Conservation (phyloP, 257 asterid species). For the Solanum infundibuliforme region DNA sequence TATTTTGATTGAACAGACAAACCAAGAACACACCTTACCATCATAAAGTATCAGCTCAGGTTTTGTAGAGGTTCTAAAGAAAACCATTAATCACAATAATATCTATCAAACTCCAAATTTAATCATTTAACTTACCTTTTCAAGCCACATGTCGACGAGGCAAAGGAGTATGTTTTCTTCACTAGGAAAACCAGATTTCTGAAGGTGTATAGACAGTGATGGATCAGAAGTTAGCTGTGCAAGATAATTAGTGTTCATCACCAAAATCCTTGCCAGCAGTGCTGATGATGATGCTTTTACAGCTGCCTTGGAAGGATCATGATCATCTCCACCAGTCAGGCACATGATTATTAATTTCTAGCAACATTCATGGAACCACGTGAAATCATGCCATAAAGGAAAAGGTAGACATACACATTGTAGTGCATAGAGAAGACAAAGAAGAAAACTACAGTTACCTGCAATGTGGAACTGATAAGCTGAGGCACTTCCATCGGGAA, state of each 20-base stretch:
- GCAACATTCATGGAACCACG: constrained; percentile 8
- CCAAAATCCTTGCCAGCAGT: constrained; percentile 82
- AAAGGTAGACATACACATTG: neutral
- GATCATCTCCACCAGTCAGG: constrained; percentile 87
- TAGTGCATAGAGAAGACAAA: neutral
- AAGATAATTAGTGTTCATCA: constrained; percentile 77
- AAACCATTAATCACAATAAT: neutral
- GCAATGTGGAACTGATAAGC: constrained; percentile 63
- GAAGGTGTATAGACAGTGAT: constrained; percentile 50
- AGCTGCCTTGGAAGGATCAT: constrained; percentile 71
- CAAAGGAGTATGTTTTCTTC: constrained; percentile 86
- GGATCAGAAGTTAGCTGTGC: constrained; percentile 87
- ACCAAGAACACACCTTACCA: neutral
- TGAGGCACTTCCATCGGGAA: constrained; percentile 82
- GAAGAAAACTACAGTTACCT: constrained; percentile 32
- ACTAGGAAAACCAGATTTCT: constrained; percentile 60
- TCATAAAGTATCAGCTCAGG: neutral
- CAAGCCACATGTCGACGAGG: constrained; percentile 93
- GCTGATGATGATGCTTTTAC: constrained; percentile 80
- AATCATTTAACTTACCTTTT: constrained; percentile 49
- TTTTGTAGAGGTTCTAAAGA: neutral
- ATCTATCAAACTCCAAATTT: neutral
- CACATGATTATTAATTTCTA: constrained; percentile 76
- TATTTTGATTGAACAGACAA: neutral
- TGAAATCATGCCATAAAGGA: neutral